Percentiles rank a stretch among this genome's conserved stretches.
These are phyloP conservation scores for Eucalyptus marginata DNA, from an alignment of 345 rosid genomes.

Conservation along the genomic window DNA sequence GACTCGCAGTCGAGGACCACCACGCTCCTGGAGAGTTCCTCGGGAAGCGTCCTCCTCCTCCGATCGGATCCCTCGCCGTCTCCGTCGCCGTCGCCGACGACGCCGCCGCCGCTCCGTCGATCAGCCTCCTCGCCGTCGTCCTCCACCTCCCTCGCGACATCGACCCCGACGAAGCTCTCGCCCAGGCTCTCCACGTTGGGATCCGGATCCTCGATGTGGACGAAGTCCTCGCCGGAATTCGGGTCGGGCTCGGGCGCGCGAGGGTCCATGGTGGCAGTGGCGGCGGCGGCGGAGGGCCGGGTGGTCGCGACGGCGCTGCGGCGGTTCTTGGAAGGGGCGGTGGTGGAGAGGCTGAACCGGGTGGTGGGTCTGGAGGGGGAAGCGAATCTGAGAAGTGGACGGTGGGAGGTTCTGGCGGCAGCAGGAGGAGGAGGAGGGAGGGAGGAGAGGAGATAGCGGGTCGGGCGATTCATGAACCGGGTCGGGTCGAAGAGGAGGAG, in stretches of 20 bases:
- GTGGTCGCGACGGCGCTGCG: background rate
- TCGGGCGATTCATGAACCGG: constrained; percentile 14
- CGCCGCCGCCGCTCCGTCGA: background rate
- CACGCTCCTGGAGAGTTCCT: constrained; percentile 59
- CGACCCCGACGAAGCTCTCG: constrained; percentile 70
- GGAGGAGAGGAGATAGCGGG: constrained; percentile 7
- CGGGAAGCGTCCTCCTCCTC: constrained; percentile 36
- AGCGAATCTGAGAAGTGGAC: background rate
- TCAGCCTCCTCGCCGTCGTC: constrained; percentile 2
- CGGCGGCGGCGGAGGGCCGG: background rate
- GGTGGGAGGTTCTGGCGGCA: background rate
- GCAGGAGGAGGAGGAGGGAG: background rate
- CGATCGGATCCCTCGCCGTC: constrained; percentile 9
- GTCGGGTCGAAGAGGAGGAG: background rate
- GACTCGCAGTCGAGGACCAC: constrained; percentile 70
- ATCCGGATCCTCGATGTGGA: constrained; percentile 64
- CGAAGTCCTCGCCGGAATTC: constrained; percentile 39
- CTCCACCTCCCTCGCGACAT: constrained; percentile 18
- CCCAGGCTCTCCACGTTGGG: constrained; percentile 32
- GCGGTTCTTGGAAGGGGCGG: background rate
- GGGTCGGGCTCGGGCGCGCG: constrained; percentile 26
- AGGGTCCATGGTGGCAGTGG: background rate
- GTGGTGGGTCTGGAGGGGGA: background rate
- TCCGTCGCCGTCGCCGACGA: background rate
- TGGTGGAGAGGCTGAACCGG: background rate